Percentiles rank a stretch among this genome's conserved stretches.
These are phyloP conservation scores for Ceratocystis cacaofunesta DNA, from an alignment of 2,329 filamentous ascomycete genomes.

Conservation along the genomic window DNA sequence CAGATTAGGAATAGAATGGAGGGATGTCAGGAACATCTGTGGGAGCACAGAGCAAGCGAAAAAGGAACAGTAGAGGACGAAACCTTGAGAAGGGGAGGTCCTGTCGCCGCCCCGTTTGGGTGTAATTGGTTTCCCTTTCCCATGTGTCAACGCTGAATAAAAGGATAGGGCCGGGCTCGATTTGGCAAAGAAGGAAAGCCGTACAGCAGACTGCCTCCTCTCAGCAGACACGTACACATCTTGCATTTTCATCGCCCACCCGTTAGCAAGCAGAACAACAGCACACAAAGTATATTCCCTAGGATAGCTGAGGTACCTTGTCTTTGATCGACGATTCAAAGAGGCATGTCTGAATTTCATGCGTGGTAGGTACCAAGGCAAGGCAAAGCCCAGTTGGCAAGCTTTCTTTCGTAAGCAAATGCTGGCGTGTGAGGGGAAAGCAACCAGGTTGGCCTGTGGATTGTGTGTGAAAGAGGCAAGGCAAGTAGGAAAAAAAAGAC, in stretches of 20 bases:
- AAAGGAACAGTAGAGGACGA: background rate
- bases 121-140: background rate
- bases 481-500: background rate
- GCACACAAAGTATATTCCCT: background rate
- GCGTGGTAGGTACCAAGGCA: background rate
- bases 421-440: slow-evolving; percentile 1
- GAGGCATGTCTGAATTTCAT: background rate
- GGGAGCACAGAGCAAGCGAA: slow-evolving; percentile 7
- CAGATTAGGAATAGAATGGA: slow-evolving; percentile 11
- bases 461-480: background rate
- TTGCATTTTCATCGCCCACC: background rate
- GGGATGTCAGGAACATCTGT: slow-evolving; percentile 6
- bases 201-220: background rate
- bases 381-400: background rate
- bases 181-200: background rate
- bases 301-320: background rate
- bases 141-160: background rate
- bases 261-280: background rate
- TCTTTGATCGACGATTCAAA: background rate
- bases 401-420: background rate
- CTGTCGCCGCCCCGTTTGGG: background rate
- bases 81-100: background rate
- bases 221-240: background rate
- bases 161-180: background rate
- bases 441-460: background rate